Base-by-base conservation (phyloP, 352 stramenopile genomes). In the Blastocystis sp. region DNA sequence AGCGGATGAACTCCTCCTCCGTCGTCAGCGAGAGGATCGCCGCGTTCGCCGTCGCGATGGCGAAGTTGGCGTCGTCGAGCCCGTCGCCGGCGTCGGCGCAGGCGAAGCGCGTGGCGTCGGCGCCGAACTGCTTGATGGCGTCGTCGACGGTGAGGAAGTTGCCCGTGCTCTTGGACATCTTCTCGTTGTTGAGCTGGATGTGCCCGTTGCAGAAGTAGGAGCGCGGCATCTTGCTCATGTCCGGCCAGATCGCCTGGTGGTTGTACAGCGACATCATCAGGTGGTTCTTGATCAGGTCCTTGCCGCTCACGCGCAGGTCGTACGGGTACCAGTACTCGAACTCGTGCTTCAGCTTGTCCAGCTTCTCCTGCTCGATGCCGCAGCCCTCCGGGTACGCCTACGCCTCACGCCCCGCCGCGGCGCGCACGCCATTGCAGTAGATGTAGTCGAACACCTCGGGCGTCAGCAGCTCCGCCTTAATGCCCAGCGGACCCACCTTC, bases 301-400 rank as follows among this genome's bases (percentile, higher is more conserved):
- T 96, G 38, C 96, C 97, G 65, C 94, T 98, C 40, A 98, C 96
- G 70, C 97, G 94, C 68, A 99, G 93, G 89, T 99, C 96, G 90
- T 99, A 94, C 2, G 97, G 97, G 92, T 99, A 99, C 97, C 97
- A 99, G 92, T 99, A 99, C 91, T 98, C 93, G 89, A 99, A 99
- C 91, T 99, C 96, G 84, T 91, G 90, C 81, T 94, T 94, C 92
- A 99, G 94, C 90, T 97, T 93, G 82, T 97, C 92, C 19, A 99
- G 92, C 52, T 95, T 93, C n/a, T 92, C 92, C 87, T 93, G 89
- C 34, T 61, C 45, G 61, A 84, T 84, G 19, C 74, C 74, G 48
- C 74, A 84, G 34, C 69, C 42, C 57, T 28, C 54, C 89, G 68
- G 78, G 0, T 66, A 79, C 40, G 21, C 43, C 64, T 79, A 59